A percentile compares a stretch with the other conserved stretches of the same genome.
Evolutionary conservation across 768 basidiomycete species (phyloP).

Genomic region (Cystobasidium ongulense): DNA sequence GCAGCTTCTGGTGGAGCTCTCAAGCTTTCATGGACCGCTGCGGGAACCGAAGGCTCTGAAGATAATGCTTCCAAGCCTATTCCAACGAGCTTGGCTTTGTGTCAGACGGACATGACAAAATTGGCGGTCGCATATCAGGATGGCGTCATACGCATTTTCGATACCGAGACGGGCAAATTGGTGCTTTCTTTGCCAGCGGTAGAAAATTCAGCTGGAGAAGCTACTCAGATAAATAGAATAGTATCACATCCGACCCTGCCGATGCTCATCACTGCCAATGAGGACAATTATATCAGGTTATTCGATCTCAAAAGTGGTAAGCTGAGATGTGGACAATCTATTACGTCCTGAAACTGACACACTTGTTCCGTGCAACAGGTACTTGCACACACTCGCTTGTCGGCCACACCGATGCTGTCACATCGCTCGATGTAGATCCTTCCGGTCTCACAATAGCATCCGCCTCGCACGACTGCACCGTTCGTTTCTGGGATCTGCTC

Average conservation of each 20-base stretch:
- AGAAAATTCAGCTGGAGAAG: constrained; percentile 52
- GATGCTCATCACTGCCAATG: constrained; percentile 78
- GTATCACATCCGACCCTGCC: constrained; percentile 85
- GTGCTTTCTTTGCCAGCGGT: constrained; percentile 55
- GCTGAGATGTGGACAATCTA: constrained; percentile 41
- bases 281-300: constrained; percentile 85
- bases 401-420: constrained; percentile 84
- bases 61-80: constrained; percentile 45
- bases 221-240: constrained; percentile 73
- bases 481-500: constrained; percentile 84
- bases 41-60: constrained; percentile 51
- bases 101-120: constrained; percentile 72
- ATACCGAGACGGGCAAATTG: constrained; percentile 79
- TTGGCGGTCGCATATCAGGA: constrained; percentile 86
- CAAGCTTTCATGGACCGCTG: constrained; percentile 68
- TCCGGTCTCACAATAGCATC: constrained; percentile 81
- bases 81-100: constrained; percentile 73
- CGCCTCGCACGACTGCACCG: constrained; percentile 83
- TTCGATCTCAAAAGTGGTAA: constrained; percentile 75
- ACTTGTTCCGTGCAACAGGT: constrained; percentile 49
- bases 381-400: constrained; percentile 82
- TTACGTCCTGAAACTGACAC: no score
- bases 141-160: constrained; percentile 79
- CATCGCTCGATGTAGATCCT: constrained; percentile 78
- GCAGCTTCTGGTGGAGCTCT: constrained; percentile 47